Evolutionary conservation across 2,329 filamentous ascomycete species (phyloP).

Genomic region (Phialophora expanda): DNA sequence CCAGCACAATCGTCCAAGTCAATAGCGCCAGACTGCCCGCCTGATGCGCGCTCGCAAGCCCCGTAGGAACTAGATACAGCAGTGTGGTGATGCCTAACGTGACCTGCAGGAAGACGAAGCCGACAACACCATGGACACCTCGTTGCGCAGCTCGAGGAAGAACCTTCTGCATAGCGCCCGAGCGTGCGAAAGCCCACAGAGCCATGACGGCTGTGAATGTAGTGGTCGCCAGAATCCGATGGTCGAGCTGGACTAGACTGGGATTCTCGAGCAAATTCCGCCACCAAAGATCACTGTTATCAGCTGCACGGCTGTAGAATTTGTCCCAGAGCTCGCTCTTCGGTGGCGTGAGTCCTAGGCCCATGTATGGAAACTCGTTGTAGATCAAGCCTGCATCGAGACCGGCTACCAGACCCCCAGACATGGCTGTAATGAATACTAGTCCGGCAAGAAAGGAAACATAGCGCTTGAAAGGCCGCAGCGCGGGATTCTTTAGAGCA

Average conservation of each 20-base stretch:
- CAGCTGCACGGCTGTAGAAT: constrained; percentile 83
- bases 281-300: constrained; percentile 79
- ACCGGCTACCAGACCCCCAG: constrained; percentile 89
- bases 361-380: constrained; percentile 98
- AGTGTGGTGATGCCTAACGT: constrained; percentile 86
- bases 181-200: constrained; percentile 80
- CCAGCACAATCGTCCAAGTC: constrained; percentile 79
- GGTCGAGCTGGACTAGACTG: constrained; percentile 91
- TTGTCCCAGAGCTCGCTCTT: constrained; percentile 80
- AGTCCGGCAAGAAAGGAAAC: constrained; percentile 73
- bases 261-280: constrained; percentile 98
- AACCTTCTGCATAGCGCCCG: constrained; percentile 66
- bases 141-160: constrained; percentile 65
- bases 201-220: constrained; percentile 82
- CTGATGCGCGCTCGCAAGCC: constrained; percentile 88
- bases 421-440: constrained; percentile 89
- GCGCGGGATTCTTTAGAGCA: constrained; percentile 67
- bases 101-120: constrained; percentile 81
- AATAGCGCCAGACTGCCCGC: constrained; percentile 85
- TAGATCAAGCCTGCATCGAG: constrained; percentile 97
- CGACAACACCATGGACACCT: constrained; percentile 78
- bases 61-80: constrained; percentile 89
- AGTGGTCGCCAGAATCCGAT: constrained; percentile 87
- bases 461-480: constrained; percentile 74
- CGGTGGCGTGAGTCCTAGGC: constrained; percentile 78